Percentiles rank a stretch among this genome's conserved stretches.
Evolutionary conservation across 192 early-diverging fungal species (phyloP).

Genomic region (Martensiomyces pterosporus): DNA sequence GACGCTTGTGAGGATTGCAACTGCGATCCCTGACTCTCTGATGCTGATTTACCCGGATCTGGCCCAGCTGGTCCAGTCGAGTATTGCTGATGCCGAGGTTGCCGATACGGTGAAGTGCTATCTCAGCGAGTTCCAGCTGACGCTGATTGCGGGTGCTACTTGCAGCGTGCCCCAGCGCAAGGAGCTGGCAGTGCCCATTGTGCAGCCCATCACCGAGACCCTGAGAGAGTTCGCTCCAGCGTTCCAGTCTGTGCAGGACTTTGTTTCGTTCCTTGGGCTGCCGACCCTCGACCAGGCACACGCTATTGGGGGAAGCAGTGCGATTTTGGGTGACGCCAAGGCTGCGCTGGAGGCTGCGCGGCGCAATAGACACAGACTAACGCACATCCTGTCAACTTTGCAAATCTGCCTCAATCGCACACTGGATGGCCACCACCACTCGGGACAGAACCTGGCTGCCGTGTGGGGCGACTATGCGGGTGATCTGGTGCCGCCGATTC

Average conservation of each 20-base stretch:
- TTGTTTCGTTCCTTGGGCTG: conserved; percentile 24
- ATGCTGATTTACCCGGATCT: conserved; percentile 38
- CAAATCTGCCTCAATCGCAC: conserved; percentile 35
- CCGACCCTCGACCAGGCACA: conserved; percentile 19
- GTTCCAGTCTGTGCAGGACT: conserved; percentile 27
- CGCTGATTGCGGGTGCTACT: conserved; percentile 31
- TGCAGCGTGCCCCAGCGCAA: conserved; percentile 22
- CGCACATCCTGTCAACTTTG: conserved; percentile 22
- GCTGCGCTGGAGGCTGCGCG: conserved; percentile 12
- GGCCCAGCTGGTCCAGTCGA: conserved; percentile 23
- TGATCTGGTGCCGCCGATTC: conserved; percentile 19
- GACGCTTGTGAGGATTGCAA: conserved; percentile 32
- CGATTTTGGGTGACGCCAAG: neutral
- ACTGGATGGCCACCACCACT: conserved; percentile 3
- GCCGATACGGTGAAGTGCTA: conserved; percentile 23
- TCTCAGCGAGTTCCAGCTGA: conserved; percentile 40
- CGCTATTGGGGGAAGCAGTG: neutral
- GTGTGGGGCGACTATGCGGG: conserved; percentile 33
- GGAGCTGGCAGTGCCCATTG: conserved; percentile 28
- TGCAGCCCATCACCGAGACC: conserved; percentile 31
- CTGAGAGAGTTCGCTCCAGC: conserved; percentile 10
- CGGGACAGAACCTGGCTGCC: conserved; percentile 7
- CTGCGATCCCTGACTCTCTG: conserved; percentile 37
- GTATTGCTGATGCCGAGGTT: conserved; percentile 17
- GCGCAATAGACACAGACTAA: conserved; percentile 2